These are phyloP conservation scores for Prunus salicina DNA, from an alignment of 306 rosid genomes.

Conservation along the genomic window DNA sequence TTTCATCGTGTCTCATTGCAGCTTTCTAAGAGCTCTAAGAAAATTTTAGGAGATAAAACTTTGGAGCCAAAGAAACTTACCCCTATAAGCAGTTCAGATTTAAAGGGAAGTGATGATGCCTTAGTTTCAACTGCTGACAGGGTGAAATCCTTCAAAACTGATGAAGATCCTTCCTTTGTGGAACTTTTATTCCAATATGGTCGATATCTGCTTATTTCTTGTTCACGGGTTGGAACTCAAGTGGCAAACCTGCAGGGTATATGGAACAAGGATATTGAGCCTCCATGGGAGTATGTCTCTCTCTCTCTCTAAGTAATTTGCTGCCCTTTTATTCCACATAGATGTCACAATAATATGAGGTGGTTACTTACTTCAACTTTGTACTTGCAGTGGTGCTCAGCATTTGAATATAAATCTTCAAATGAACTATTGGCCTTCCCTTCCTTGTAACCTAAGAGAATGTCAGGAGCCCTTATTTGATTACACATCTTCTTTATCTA, in stretches of 20 bases:
- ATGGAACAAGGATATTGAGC: constrained; percentile 76
- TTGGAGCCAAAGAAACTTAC: constrained; percentile 22
- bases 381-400: constrained; percentile 81
- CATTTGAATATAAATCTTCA: constrained; percentile 90
- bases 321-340: neutral
- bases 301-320: neutral
- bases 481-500: constrained; percentile 53
- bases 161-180: constrained; percentile 90
- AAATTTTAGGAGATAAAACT: constrained; percentile 14
- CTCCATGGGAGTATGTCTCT: constrained; percentile 85
- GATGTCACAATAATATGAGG: constrained; percentile 1
- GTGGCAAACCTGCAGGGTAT: constrained; percentile 87
- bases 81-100: constrained; percentile 25
- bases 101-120: constrained; percentile 32
- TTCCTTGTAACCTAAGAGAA: constrained; percentile 84
- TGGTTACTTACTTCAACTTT: constrained; percentile 26
- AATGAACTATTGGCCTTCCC: constrained; percentile 97
- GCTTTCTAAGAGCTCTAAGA: constrained; percentile 66
- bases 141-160: constrained; percentile 69
- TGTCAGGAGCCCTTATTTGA: constrained; percentile 93
- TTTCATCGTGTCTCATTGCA: constrained; percentile 85
- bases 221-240: constrained; percentile 89
- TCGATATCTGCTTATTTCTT: constrained; percentile 82
- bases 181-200: constrained; percentile 93
- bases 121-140: constrained; percentile 74